Base-by-base conservation (phyloP, 768 basidiomycete genomes). In the Baorangia bicolor region DNA sequence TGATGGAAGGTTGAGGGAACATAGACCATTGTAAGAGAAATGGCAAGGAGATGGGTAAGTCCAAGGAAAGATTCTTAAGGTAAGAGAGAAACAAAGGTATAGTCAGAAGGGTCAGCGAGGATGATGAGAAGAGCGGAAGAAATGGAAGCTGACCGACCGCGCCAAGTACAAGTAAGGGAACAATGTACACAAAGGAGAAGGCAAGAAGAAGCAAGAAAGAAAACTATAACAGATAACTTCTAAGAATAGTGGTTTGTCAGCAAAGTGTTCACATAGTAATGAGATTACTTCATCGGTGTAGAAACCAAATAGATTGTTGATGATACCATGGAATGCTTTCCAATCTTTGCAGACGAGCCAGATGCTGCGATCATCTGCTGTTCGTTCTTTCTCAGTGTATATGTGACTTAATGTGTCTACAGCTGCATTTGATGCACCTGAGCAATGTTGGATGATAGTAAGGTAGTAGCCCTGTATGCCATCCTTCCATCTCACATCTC, bases 321-420 rank as follows among this genome's bases (percentile, higher is more conserved):
- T 49, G 0, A 75, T 67, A 63, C 25, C 50, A 45, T 4, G n/a
- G 4, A 11, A 20, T 27, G 40, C 63, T 25, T 61, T 53, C 57
- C 67, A 69, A 21, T 74, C 73, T 37, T 62, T 49, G 18, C 51
- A 53, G 6, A 76, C 73, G 6, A 60, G 55, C 72, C 73, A 75
- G 12, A 63, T 57, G 35, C 65, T 69, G 0, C 73, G 67, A 40
- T 76, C 71, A 0, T 59, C 67, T 4, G 45, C 47, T 4, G 11
- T 41, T 40, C 11, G 42, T 40, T 44, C 38, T 20, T 16, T 13
- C 0, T 33, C 20, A 55, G 37, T 56, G 48, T 23, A 28, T 16
- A 43, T 28, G 7, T 66, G 9, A 39, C 72, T 75, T 4, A 76
- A 38, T 0, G 68, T 68, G 46, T 76, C 73, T 14, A 69, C 70